Percentiles rank a stretch among this genome's conserved stretches.
These are phyloP conservation scores for Chaetomium tenue DNA, from an alignment of 495 filamentous ascomycete species.

Conservation along the genomic window DNA sequence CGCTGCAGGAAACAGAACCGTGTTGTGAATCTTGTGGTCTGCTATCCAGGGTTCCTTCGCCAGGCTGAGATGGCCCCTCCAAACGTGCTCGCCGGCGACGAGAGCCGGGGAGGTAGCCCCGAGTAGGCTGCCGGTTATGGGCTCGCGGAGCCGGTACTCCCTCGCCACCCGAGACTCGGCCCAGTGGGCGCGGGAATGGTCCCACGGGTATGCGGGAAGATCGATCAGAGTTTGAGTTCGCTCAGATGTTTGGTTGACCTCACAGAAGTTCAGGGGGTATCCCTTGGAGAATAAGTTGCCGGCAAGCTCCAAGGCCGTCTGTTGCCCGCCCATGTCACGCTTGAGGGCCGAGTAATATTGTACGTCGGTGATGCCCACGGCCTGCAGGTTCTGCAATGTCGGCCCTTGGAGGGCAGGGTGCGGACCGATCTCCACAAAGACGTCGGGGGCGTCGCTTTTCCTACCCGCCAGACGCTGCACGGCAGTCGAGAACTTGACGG, in stretches of 20 bases:
- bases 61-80: background rate
- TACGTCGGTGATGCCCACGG: background rate
- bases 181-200: background rate
- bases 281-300: background rate
- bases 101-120: background rate
- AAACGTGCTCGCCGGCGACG: background rate
- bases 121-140: background rate
- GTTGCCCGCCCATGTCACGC: background rate
- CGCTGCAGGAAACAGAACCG: background rate
- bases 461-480: background rate
- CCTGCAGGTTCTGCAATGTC: background rate
- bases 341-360: background rate
- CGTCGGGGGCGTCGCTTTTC: background rate
- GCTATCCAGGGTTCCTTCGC: background rate
- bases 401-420: background rate
- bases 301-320: background rate
- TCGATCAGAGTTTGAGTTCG: background rate
- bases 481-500: constrained; percentile 1
- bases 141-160: background rate
- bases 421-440: background rate
- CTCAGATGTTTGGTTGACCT: background rate
- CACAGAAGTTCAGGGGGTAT: background rate
- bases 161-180: background rate
- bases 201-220: background rate
- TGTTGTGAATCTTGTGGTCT: background rate